phyloP scores from a whole-genome alignment of 2,329 filamentous ascomycete species.

The Sarocladium strictum region DNA sequence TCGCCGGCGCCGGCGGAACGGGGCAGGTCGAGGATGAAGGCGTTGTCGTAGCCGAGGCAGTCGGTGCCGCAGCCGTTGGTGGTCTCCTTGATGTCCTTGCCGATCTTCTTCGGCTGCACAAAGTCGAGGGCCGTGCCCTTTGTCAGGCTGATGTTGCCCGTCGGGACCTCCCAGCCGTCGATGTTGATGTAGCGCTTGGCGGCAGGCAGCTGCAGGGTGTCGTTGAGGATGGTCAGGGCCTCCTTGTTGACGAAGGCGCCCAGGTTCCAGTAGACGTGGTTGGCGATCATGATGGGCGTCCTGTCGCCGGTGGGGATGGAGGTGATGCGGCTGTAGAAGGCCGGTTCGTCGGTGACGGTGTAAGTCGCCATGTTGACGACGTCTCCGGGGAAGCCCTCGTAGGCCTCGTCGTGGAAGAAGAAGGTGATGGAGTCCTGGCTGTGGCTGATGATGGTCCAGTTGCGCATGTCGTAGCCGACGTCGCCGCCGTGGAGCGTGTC shows the following conservation, averaged over 20 bases:
- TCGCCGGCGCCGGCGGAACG: conserved; percentile 4
- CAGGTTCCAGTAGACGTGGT: conserved; percentile 9
- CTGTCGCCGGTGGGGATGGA: conserved; percentile 4
- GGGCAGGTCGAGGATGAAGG: conserved; percentile 7
- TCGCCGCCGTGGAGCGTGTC: conserved; percentile 5
- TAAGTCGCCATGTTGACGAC: conserved; percentile 5
- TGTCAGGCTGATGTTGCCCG: conserved; percentile 7
- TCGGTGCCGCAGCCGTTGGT: conserved; percentile 4
- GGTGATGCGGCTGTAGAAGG: conserved; percentile 9
- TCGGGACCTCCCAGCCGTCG: conserved; percentile 7
- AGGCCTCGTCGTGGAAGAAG: conserved; percentile 1
- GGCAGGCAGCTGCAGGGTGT: conserved; percentile 5
- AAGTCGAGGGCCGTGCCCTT: conserved; percentile 5
- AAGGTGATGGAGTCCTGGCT: conserved; percentile 4
- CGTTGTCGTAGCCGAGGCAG: conserved; percentile 8
- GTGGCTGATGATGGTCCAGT: conserved; percentile 7
- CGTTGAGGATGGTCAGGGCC: conserved; percentile 4
- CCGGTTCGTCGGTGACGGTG: conserved; percentile 4
- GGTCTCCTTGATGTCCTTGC: conserved; percentile 5
- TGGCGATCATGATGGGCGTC: conserved; percentile 8
- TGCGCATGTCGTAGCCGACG: conserved; percentile 7
- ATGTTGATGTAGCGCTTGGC: conserved; percentile 9
- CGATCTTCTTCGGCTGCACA: not conserved
- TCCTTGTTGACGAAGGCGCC: conserved; percentile 3
- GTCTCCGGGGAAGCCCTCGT: conserved; percentile 4